Base-by-base conservation (phyloP, 2,329 filamentous ascomycete genomes). In the Alternaria conjuncta region DNA sequence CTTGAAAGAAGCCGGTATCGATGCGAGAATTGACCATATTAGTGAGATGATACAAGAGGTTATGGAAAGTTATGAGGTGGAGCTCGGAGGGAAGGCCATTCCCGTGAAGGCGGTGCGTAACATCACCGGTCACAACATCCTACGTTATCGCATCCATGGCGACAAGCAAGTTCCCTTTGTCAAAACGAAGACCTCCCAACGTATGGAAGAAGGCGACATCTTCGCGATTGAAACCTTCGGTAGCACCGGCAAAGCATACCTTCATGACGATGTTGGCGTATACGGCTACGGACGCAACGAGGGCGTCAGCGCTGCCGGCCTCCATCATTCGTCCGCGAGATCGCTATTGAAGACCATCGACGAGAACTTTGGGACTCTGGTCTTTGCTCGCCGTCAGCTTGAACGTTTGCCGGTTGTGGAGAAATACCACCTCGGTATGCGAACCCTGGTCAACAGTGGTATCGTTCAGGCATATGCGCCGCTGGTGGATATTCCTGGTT, bases 141-240 rank as follows among this genome's bases (percentile, higher is more conserved):
- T 92, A 63, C 94, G 89, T 66, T 96, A 94, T 84, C 89, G 89
- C 78, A 97, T 97, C 73, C 95, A 97, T 81, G 94, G 94, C 63
- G 91, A 88, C 74, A 97, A 97, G 85, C 93, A 92, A 75, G 93
- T 97, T 50, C 94, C 95, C 0, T 97, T 97, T 72, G 91, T 97
- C 67, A 96, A 96, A 84, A 90, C 88, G 64, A 87, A 87, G 66
- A 93, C 96, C 74, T 88, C 89, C 75, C 96, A 93, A 61, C 96
- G 96, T 85, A 97, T 97, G 95, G 95, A 97, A 83, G 94, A 97
- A 82, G 94, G 94, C 45, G 94, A 97, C 74, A 88, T 94, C 26
- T 97, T 96, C 79, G 94, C 95, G 63, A 97, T 97, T 72, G 94
- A 97, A 83, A 97, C 94, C 0, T 97, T 97, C 78, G 94, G 94